phyloP scores from a whole-genome alignment of 2,329 filamentous ascomycete species.

The Alternaria sp. region DNA sequence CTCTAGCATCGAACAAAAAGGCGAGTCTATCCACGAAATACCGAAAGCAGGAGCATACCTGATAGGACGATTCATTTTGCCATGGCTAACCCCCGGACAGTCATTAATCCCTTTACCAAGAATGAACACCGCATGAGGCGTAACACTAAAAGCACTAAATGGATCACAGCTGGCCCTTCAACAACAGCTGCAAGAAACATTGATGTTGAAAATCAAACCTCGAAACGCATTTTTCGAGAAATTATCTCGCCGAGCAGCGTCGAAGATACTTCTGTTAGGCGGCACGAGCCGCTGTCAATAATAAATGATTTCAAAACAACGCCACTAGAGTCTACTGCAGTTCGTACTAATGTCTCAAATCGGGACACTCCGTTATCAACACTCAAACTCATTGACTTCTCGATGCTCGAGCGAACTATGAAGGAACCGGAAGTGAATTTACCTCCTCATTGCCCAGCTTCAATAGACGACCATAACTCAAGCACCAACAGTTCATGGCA shows the following conservation, averaged over 20 bases:
- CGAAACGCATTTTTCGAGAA: background rate
- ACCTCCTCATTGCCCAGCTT: background rate
- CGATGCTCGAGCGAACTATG: background rate
- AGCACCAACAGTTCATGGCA: background rate
- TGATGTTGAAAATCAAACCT: background rate
- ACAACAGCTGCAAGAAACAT: background rate
- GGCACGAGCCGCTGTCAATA: background rate
- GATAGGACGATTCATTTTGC: no score
- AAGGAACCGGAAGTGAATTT: slow-evolving; percentile 5
- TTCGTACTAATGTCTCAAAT: background rate
- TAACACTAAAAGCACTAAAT: slow-evolving; percentile 11
- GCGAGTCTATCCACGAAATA: background rate
- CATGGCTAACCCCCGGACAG: slow-evolving; percentile 9
- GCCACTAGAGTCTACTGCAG: background rate
- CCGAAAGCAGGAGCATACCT: background rate
- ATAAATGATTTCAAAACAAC: background rate
- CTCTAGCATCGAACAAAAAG: background rate
- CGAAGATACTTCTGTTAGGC: background rate
- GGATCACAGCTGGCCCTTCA: slow-evolving; percentile 1
- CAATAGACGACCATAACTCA: background rate
- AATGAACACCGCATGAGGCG: slow-evolving; percentile 10
- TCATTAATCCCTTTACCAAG: slow-evolving; percentile 16
- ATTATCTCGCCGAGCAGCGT: background rate
- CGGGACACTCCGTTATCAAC: background rate
- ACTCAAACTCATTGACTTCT: background rate